Evolutionary conservation across 176 grass and related monocot species (phyloP).

Genomic region (Cenchrus americanus): DNA sequence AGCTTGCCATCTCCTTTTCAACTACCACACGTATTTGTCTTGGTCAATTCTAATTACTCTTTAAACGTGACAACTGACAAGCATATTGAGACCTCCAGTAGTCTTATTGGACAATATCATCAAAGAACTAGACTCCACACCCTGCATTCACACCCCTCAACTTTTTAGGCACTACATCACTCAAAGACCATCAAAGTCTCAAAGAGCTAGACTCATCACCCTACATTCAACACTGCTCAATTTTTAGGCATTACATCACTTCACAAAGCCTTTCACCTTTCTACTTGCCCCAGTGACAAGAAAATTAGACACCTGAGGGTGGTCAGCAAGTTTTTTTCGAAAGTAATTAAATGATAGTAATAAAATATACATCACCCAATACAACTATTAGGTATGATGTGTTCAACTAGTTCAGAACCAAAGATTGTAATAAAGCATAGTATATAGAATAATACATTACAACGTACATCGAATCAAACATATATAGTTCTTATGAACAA

Average conservation of each 20-base stretch:
- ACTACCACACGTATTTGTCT: conserved; percentile 14
- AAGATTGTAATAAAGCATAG: not conserved
- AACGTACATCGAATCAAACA: not conserved
- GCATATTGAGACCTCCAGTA: not conserved
- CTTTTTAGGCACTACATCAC: not conserved
- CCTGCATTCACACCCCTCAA: conserved; percentile 2
- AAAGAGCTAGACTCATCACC: not conserved
- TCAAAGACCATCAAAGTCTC: no score
- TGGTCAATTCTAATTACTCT: not conserved
- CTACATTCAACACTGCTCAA: not conserved
- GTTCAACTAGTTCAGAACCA: not conserved
- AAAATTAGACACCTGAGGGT: not conserved
- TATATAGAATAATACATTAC: not conserved
- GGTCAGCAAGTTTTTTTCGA: not conserved
- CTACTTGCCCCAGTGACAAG: not conserved
- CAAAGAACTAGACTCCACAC: not conserved
- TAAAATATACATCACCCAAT: not conserved
- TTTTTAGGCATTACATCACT: not conserved
- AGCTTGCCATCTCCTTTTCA: not conserved
- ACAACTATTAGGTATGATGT: not conserved
- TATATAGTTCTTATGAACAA: not conserved
- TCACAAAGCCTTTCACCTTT: not conserved
- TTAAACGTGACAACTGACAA: not conserved
- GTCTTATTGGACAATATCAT: not conserved
- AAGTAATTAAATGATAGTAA: not conserved